Base-by-base conservation (phyloP, 345 rosid species). In the Hibiscus tridactylites region DNA sequence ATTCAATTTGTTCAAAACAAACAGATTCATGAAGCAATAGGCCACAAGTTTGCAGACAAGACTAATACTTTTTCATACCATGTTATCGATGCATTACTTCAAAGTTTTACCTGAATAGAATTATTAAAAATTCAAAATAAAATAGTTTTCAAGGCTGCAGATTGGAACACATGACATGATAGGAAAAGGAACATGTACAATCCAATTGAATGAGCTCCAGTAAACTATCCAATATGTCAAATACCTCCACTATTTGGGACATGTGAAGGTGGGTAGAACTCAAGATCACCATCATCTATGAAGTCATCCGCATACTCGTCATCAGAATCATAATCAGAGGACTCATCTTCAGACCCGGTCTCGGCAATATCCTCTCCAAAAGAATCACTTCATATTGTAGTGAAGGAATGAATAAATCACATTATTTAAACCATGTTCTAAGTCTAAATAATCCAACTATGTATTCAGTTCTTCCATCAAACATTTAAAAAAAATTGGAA, bases 171-270 rank as follows among this genome's bases (percentile, higher is more conserved):
- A 0, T 67, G 37, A 66, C 21, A 26, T 49, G 7, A 49, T 9
- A 50, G 59, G 50, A 67, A 50, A 26, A 62, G 24, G 15, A 67
- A 49, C 24, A 67, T 26, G 39, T 26, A 49, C 49, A 56, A 67
- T 66, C 37, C 21, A 13, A 49, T 26, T 47, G 29, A 28, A 8
- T 31, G 28, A 60, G 62, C 3, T 75, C 52, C 35, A 24, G 46
- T 61, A 13, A 33, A 21, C 29, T 6, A 21, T 50, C 16, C 59
- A 10, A 37, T 26, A 46, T 37, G 63, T 50, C 73, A 61, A 31
- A 60, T 85, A 92, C 99, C 99, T 85, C 97, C 89, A n/a, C 88
- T 88, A 11, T 84, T 96, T 16, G 83, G 91, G 42, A 75, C 81
- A 74, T 84, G 77, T 62, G 88, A 74, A 37, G 39, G 16, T 3